Evolutionary conservation across 129 eudicot species (phyloP).

Genomic region (Centrapalus pauciflorus): DNA sequence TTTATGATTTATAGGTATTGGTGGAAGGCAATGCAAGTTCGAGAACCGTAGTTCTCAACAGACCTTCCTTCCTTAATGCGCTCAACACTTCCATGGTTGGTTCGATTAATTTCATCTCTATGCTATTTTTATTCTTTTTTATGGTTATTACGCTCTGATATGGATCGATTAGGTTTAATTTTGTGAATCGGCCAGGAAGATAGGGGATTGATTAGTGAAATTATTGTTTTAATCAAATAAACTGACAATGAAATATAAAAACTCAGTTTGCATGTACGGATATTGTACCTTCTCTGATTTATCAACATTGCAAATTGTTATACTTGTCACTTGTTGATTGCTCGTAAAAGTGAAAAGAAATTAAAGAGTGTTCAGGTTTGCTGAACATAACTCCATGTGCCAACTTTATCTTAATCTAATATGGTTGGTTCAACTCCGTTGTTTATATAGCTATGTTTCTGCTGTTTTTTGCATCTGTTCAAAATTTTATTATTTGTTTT

Average conservation of each 20-base stretch:
- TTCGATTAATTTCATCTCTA: slow-evolving; percentile 7
- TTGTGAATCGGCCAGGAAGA: neutral
- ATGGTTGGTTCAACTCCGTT: neutral
- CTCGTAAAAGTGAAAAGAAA: neutral
- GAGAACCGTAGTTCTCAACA: slow-evolving; percentile 64
- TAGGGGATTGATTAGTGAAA: neutral
- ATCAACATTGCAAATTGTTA: neutral
- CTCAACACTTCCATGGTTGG: slow-evolving; percentile 63
- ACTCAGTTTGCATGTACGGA: neutral
- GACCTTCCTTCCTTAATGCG: slow-evolving; percentile 65
- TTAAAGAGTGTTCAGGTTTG: neutral
- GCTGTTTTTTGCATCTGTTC: neutral
- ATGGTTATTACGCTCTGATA: neutral
- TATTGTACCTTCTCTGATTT: neutral
- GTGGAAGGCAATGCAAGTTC: slow-evolving; percentile 54
- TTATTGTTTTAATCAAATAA: neutral
- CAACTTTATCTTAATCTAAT: neutral
- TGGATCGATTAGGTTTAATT: neutral
- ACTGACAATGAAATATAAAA: neutral
- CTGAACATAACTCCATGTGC: neutral
- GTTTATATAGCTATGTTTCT: slow-evolving; percentile 2
- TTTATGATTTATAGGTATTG: slow-evolving; percentile 38
- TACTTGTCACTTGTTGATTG: neutral
- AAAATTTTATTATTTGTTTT: neutral
- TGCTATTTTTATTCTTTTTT: neutral